A percentile compares a stretch with the other conserved stretches of the same genome.
Evolutionary conservation across 1,284 basidiomycete species (phyloP).

Genomic region (Puccinia triticina): DNA sequence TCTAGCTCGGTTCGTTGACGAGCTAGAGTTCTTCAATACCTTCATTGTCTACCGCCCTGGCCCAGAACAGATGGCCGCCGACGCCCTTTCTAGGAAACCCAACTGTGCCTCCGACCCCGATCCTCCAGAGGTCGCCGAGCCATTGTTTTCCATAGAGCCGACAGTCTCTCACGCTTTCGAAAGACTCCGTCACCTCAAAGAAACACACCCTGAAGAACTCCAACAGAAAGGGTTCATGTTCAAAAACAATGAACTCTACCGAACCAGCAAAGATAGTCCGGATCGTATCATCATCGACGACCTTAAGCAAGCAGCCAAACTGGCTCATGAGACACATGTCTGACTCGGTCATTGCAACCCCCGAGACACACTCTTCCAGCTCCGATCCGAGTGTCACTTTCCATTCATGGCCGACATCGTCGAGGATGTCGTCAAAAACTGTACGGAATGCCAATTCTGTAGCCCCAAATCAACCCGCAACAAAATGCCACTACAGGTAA

Average conservation of each 20-base stretch:
- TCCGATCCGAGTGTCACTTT: background rate
- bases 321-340: background rate
- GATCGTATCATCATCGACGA: background rate
- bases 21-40: constrained; percentile 17
- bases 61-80: constrained; percentile 23
- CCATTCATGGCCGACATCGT: background rate
- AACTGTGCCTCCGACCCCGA: background rate
- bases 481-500: constrained; percentile 11
- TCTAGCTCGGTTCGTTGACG: background rate
- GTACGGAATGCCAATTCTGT: constrained; percentile 8
- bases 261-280: no score
- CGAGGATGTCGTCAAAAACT: background rate
- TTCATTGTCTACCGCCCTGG: constrained; percentile 25
- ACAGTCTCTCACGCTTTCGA: background rate
- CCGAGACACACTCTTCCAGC: background rate
- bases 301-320: background rate
- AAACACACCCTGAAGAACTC: background rate
- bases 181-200: background rate
- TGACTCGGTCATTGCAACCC: background rate
- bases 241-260: background rate
- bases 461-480: background rate
- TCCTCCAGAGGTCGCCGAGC: background rate
- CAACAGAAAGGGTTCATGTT: background rate
- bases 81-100: constrained; percentile 25
- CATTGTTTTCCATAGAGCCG: background rate